Evolutionary conservation across 2,329 filamentous ascomycete species (phyloP), one percentile per base, ranked within the genome.

Genomic region (Pseudocercospora pini-densiflorae): DNA sequence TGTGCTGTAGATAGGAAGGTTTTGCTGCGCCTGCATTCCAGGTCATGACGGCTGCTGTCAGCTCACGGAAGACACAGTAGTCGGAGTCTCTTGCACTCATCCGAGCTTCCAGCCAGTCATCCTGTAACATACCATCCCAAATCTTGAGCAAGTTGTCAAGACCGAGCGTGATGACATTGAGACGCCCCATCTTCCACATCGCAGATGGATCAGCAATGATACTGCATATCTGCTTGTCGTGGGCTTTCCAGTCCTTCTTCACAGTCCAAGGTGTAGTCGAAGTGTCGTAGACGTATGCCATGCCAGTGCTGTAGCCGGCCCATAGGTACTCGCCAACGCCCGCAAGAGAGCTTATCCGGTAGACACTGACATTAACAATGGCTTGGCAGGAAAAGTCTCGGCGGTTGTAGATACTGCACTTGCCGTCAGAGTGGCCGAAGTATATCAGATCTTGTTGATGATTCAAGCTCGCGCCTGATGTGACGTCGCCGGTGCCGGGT

Each of bases 1-100:
- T 88, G 69, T 92, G 88, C 62, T 91, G 87, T 36, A 98, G 82
- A 74, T 90, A 92, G 65, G 89, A 89, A 0, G 95, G 95, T n/a
- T 95, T 97, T 16, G 91, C 90, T n/a, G 95, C 95, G 1, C 95
- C 95, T 1, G 94, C 94, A 77, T 99, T 99, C 95, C 95, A 99
- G 0, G 94, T 97, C 83, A 98, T 86, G 27, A 97, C 88, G 43
- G 93, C 83, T 12, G 92, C 89, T 58, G 88, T 90, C 64, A 98
- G 84, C 73, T 96, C 90, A 62, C 93, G 86, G 77, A 98, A 97
- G 29, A 87, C 86, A 81, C 94, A 97, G 76, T 92, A 98, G 58
- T 95, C 87, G 0, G 87, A 84, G 74, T 97, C 94, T 68, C 89
- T 88, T 33, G 87, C 85, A 76, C 96, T 93, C 93, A 99, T 97